Percentiles rank a stretch among this genome's conserved stretches.
Conservation (phyloP, 805 yeast species). For the Kuraishia capsulata region DNA sequence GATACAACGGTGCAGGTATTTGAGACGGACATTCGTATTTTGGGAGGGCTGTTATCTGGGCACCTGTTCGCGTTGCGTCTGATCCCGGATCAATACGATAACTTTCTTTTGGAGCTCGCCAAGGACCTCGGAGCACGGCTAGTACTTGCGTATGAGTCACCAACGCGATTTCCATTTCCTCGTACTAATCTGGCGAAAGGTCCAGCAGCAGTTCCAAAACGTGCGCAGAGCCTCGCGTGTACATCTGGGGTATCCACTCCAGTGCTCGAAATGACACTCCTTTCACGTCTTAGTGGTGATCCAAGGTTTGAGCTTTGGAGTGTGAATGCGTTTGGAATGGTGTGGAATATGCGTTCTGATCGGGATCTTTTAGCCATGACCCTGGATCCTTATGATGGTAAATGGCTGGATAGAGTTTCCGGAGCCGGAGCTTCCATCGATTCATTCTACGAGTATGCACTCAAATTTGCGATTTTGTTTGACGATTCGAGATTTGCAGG, state of each 20-base stretch:
- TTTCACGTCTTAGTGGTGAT: slow-evolving; percentile 71
- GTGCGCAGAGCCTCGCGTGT: slow-evolving; percentile 58
- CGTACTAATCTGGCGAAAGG: slow-evolving; percentile 62
- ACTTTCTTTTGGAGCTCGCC: slow-evolving; percentile 64
- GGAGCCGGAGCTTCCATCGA: slow-evolving; percentile 92
- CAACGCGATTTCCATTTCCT: slow-evolving; percentile 66
- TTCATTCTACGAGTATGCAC: slow-evolving; percentile 82
- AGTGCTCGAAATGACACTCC: slow-evolving; percentile 66
- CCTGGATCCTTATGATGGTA: slow-evolving; percentile 47
- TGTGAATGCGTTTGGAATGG: slow-evolving; percentile 49
- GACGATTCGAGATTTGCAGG: slow-evolving; percentile 41
- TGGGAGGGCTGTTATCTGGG: slow-evolving; percentile 76
- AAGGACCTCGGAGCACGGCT: slow-evolving; percentile 66
- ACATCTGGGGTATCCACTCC: slow-evolving; percentile 85
- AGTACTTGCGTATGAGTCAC: slow-evolving; percentile 59
- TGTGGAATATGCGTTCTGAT: slow-evolving; percentile 61
- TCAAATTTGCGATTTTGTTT: slow-evolving; percentile 68
- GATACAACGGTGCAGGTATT: slow-evolving; percentile 80
- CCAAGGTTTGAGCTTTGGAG: slow-evolving; percentile 56
- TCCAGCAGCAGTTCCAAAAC: slow-evolving; percentile 29
- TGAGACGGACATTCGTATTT: slow-evolving; percentile 71
- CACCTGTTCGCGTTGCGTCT: slow-evolving; percentile 59
- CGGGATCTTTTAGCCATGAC: slow-evolving; percentile 73
- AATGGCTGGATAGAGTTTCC: slow-evolving; percentile 50
- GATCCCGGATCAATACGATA: slow-evolving; percentile 45